Evolutionary conservation across 2,329 filamentous ascomycete species (phyloP).

Genomic region (Fusarium sp.): DNA sequence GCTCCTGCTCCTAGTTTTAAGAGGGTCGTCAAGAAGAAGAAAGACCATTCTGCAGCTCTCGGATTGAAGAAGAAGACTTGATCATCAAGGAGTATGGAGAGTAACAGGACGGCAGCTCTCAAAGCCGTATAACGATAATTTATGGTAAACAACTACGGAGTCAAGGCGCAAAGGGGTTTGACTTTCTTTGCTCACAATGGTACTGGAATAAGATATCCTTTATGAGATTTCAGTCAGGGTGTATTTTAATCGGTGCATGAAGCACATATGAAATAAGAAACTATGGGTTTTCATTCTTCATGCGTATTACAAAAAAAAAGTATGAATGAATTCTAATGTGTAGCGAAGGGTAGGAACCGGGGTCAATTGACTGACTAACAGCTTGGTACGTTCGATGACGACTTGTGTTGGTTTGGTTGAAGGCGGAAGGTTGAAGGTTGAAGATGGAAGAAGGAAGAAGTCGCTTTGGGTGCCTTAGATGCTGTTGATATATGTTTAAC

Average conservation of each 20-base stretch:
- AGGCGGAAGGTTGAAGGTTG: too few relatives aligned
- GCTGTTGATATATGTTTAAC: too few relatives aligned
- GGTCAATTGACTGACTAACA: too few relatives aligned
- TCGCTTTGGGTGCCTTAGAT: too few relatives aligned
- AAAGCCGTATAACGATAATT: background rate
- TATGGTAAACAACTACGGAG: background rate
- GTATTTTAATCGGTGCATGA: background rate
- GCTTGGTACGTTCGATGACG: too few relatives aligned
- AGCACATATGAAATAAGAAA: background rate
- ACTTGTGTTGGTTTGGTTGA: too few relatives aligned
- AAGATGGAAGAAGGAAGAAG: too few relatives aligned
- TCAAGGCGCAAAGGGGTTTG: background rate
- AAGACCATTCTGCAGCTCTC: conserved; percentile 77
- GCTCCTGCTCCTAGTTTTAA: conserved; percentile 66
- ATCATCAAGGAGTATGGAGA: conserved; percentile 51
- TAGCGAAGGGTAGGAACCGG: too few relatives aligned
- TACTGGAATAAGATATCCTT: background rate
- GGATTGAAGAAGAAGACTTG: conserved; percentile 91
- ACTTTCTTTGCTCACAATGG: background rate
- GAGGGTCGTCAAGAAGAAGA: conserved; percentile 86
- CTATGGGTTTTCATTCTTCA: background rate
- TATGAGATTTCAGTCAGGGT: background rate
- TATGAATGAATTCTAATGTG: too few relatives aligned
- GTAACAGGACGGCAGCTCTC: accelerated
- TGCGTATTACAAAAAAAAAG: too few relatives aligned